Evolutionary conservation across 1,139 yeast genomes (phyloP).

Genomic region (Pichia sp.): DNA sequence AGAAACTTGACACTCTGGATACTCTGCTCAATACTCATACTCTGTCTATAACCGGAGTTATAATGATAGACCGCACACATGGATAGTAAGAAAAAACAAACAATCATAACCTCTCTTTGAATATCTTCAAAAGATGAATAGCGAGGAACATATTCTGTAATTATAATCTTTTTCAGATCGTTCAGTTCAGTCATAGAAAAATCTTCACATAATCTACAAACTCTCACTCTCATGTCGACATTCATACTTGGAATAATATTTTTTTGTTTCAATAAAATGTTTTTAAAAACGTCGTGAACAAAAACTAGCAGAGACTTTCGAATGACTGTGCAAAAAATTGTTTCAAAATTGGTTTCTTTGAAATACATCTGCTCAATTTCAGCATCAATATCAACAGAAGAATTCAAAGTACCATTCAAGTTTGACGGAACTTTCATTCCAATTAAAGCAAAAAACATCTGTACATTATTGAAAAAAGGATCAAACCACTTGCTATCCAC

Average conservation of each 20-base stretch:
- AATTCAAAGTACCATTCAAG: no score
- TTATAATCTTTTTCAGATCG: conserved; percentile 4
- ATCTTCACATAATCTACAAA: conserved; percentile 6
- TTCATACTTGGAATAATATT: conserved; percentile 1
- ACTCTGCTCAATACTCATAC: conserved; percentile 4
- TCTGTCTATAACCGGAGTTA: conserved; percentile 4
- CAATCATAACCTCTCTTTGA: conserved; percentile 5
- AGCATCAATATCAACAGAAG: background rate
- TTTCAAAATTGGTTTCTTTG: background rate
- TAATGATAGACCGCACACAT: conserved; percentile 8
- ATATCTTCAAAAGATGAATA: background rate
- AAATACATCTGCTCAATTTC: background rate
- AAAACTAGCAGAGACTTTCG: background rate
- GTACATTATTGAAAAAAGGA: background rate
- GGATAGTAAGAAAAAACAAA: conserved; percentile 2
- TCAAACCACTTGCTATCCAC: conserved; percentile 1
- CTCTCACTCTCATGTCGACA: conserved; percentile 3
- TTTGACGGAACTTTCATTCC: no score
- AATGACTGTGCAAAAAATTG: background rate
- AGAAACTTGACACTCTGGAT: conserved; percentile 3
- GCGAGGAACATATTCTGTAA: conserved; percentile 3
- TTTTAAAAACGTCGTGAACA: conserved; percentile 2
- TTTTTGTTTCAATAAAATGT: conserved; percentile 6
- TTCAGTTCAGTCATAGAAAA: background rate
- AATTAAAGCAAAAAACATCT: background rate